Evolutionary conservation across 371 early-diverging fungal species (phyloP).

Genomic region (Haplosporangium sp.): DNA sequence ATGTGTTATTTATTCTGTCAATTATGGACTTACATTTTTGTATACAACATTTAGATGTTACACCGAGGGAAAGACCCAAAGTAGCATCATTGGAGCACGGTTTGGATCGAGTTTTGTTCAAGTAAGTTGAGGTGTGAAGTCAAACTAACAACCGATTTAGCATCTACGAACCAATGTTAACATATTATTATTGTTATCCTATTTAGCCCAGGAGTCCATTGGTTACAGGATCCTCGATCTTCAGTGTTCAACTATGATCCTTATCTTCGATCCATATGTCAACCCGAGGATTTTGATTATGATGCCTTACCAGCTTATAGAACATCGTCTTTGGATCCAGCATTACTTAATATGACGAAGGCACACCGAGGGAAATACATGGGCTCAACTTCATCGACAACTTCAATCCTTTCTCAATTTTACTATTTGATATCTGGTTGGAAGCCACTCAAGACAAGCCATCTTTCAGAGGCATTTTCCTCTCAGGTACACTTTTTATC

Average conservation of each 20-base stretch:
- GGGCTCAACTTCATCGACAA: constrained; percentile 93
- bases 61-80: constrained; percentile 37
- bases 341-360: constrained; percentile 62
- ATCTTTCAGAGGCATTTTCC: constrained; percentile 72
- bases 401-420: constrained; percentile 80
- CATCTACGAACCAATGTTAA: neutral
- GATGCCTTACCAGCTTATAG: constrained; percentile 81
- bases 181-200: neutral
- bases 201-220: constrained; percentile 86
- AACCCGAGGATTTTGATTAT: constrained; percentile 85
- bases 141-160: neutral
- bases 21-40: too few species aligned
- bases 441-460: constrained; percentile 69
- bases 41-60: constrained; percentile 25
- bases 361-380: constrained; percentile 66
- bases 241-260: constrained; percentile 84
- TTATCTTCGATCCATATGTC: constrained; percentile 80
- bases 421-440: constrained; percentile 81
- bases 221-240: constrained; percentile 84
- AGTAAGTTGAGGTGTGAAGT: constrained; percentile 57
- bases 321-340: constrained; percentile 81
- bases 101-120: constrained; percentile 85
- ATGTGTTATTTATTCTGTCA: too few species aligned
- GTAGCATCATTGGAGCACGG: constrained; percentile 77
- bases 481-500: constrained; percentile 58